These are phyloP conservation scores for Prunus salicina DNA, from an alignment of 306 rosid genomes.

Conservation along the genomic window DNA sequence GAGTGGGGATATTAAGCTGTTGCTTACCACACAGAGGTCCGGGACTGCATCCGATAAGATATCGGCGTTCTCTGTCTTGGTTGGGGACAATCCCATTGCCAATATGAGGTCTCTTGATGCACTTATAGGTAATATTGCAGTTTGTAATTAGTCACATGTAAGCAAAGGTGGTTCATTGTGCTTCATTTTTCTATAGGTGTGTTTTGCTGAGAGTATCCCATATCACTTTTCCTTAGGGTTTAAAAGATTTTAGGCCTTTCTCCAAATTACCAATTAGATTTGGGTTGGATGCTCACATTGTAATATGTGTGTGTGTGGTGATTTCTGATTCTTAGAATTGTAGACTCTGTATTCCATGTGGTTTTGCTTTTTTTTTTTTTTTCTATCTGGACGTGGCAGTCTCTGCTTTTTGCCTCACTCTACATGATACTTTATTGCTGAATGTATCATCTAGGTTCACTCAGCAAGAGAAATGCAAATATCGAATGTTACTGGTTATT, in stretches of 20 bases:
- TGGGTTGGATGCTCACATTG: too few relatives aligned
- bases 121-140: constrained; percentile 54
- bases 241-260: too few relatives aligned
- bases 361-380: neutral
- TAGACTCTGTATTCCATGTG: neutral
- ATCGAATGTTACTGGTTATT: neutral
- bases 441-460: too few relatives aligned
- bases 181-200: too few relatives aligned
- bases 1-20: constrained; percentile 85
- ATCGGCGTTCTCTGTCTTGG: constrained; percentile 80
- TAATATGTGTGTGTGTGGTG: too few relatives aligned
- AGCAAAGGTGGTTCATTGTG: neutral
- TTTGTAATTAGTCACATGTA: neutral
- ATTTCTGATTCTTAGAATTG: neutral
- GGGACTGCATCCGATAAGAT: constrained; percentile 96
- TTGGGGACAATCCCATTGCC: constrained; percentile 86
- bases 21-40: constrained; percentile 80
- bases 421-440: too few relatives aligned
- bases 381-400: too few relatives aligned
- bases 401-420: too few relatives aligned
- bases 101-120: constrained; percentile 86
- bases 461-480: neutral
- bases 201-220: too few relatives aligned
- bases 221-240: too few relatives aligned
- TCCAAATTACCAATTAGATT: too few relatives aligned